Percentiles rank a stretch among this genome's conserved stretches.
Evolutionary conservation across 2,329 filamentous ascomycete genomes (phyloP).

Genomic region (Sporothrix euskadiensis): DNA sequence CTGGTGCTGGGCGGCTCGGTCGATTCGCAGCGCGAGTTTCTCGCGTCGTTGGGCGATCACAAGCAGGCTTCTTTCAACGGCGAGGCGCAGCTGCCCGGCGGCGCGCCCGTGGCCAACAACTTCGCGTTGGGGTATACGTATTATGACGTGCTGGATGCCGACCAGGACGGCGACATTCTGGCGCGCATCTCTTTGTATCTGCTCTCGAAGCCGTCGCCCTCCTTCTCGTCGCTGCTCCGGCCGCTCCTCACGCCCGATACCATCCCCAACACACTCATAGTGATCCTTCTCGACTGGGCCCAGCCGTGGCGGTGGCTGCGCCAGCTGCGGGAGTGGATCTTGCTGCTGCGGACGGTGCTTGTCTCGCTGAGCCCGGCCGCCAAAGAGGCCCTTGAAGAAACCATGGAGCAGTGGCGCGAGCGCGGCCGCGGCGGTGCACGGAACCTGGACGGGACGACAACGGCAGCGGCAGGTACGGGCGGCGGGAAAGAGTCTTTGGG

Average conservation of each 20-base stretch:
- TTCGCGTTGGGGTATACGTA: constrained; percentile 95
- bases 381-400: constrained; percentile 82
- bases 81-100: constrained; percentile 48
- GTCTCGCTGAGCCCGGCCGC: constrained; percentile 72
- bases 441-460: constrained; percentile 59
- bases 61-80: constrained; percentile 50
- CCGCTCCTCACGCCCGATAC: constrained; percentile 82
- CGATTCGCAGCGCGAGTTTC: constrained; percentile 80
- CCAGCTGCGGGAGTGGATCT: constrained; percentile 85
- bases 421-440: constrained; percentile 65
- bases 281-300: constrained; percentile 93
- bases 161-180: constrained; percentile 93
- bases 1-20: constrained; percentile 81
- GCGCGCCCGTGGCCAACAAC: constrained; percentile 80
- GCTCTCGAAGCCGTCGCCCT: constrained; percentile 77
- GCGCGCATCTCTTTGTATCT: constrained; percentile 88
- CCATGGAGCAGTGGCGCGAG: constrained; percentile 77
- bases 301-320: constrained; percentile 91
- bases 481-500: neutral
- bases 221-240: constrained; percentile 78
- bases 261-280: constrained; percentile 81
- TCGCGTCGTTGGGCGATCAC: constrained; percentile 61
- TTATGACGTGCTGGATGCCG: constrained; percentile 88
- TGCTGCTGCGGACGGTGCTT: constrained; percentile 75
- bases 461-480: neutral